phyloP scores from a whole-genome alignment of 2,329 filamentous ascomycete genomes.

The Beauveria varroae region DNA sequence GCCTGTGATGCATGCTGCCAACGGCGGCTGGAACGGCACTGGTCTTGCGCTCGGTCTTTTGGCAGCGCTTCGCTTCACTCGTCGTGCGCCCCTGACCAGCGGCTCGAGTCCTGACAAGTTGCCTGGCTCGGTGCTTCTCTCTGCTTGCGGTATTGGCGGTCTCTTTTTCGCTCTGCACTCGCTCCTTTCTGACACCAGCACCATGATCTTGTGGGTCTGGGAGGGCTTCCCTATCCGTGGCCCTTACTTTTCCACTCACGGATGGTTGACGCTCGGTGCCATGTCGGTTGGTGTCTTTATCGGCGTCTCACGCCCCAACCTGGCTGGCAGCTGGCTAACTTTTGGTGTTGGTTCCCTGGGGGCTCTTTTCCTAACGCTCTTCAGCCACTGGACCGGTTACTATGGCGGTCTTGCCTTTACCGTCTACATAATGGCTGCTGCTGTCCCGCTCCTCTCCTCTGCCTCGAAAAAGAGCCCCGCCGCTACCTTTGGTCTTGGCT shows the following conservation, averaged over 20 bases:
- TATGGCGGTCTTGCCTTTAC: conserved; percentile 72
- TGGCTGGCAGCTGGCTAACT: conserved; percentile 70
- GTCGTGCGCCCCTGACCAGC: conserved; percentile 47
- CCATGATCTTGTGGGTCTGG: conserved; percentile 98
- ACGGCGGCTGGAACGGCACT: conserved; percentile 86
- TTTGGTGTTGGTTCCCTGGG: conserved; percentile 74
- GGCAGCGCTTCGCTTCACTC: conserved; percentile 68
- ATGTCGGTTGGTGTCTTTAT: conserved; percentile 78
- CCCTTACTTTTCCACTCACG: conserved; percentile 82
- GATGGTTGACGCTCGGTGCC: conserved; percentile 73
- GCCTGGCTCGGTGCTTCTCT: conserved; percentile 60
- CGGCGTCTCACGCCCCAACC: conserved; percentile 63
- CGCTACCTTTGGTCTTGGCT: conserved; percentile 77
- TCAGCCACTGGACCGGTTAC: conserved; percentile 80
- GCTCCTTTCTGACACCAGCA: conserved; percentile 90
- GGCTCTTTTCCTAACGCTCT: conserved; percentile 68
- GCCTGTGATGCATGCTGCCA: conserved; percentile 84
- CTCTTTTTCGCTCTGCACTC: conserved; percentile 88
- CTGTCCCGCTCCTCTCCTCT: conserved; percentile 66
- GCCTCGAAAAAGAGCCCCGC: conserved; percentile 72
- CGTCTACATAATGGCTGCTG: conserved; percentile 73
- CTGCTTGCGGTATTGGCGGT: conserved; percentile 72
- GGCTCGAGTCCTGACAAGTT: conserved; percentile 30
- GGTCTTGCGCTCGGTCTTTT: conserved; percentile 70
- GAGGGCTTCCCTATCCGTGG: conserved; percentile 89